Base-by-base conservation (phyloP, 2,329 filamentous ascomycete species). In the Graphium sp. region DNA sequence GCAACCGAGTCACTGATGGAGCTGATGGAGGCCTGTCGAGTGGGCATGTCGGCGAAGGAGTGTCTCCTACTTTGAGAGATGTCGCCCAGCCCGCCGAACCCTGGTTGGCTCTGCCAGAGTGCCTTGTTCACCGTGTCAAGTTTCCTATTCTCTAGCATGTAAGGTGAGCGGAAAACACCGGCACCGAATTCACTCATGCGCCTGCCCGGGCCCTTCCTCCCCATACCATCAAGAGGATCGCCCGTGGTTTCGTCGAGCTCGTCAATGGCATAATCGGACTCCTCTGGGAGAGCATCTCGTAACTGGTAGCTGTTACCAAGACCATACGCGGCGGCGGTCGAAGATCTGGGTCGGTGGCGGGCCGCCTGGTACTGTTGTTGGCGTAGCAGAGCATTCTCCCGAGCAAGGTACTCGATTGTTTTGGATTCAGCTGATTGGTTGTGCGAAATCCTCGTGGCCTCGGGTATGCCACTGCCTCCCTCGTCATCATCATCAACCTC, bases 31-130 rank as follows among this genome's bases (percentile, higher is more conserved):
- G 60, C 65, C 38, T 76, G 71, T 10, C 72, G 61, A 16, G 68
- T 72, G 17, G 66, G 70, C 41, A 75, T 62, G 40, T 74, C 74
- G 29, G 72, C 81, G 44, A 89, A 82, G 2, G 81, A 87, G 48
- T 87, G 81, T 17, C 81, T 71, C 34, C 81, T 67, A 41, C 78
- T 83, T 41, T 84, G 77, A 9, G 74, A 69, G 18, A 71, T 58
- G 35, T 80, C 74, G 4, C 58, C 60, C 15, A 67, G 18, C 11
- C 64, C 60, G 24, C 66, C 63, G 44, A 80, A 78, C 2, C 68
- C 72, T n/a, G 74, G 60, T 5, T 73, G 72, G 39, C 66, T 77
- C 38, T 79, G 74, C 77, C 77, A 84, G 35, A 70, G 66, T 4
- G 64, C 70, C 41, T 70, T 75, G 48, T 74, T 76, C 7, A 76